Percentiles rank a stretch among this genome's conserved stretches.
Conservation (phyloP, 2,329 filamentous ascomycete genomes). For the Dactylella cylindrospora region DNA sequence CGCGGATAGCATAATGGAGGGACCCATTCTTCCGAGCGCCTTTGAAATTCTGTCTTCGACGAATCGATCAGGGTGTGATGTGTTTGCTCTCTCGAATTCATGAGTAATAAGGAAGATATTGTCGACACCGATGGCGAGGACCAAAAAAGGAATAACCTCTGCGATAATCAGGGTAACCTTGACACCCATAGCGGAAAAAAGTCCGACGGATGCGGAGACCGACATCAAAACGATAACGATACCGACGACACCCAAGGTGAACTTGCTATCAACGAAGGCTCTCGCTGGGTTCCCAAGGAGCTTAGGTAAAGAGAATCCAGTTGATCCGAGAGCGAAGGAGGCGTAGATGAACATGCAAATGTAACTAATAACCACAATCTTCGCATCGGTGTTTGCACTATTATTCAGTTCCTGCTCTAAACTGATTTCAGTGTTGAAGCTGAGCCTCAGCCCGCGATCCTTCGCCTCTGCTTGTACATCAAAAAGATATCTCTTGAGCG, state of each 20-base stretch:
- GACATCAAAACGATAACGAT: slow-evolving; percentile 98
- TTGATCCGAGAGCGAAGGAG: slow-evolving; percentile 86
- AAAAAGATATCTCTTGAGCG: slow-evolving; percentile 71
- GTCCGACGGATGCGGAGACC: slow-evolving; percentile 87
- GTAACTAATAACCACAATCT: slow-evolving; percentile 94
- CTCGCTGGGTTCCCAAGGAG: slow-evolving; percentile 79
- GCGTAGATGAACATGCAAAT: slow-evolving; percentile 98
- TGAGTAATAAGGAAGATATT: slow-evolving; percentile 99
- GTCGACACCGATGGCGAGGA: slow-evolving; percentile 93
- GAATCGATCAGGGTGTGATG: slow-evolving; percentile 83
- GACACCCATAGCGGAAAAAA: slow-evolving; percentile 88
- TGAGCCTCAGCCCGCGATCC: slow-evolving; percentile 77
- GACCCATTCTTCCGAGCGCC: slow-evolving; percentile 92
- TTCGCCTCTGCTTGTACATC: slow-evolving; percentile 78
- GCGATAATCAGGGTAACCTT: slow-evolving; percentile 97
- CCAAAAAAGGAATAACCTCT: slow-evolving; percentile 96
- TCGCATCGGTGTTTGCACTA: slow-evolving; percentile 96
- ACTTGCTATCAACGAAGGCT: slow-evolving; percentile 91
- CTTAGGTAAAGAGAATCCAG: slow-evolving; percentile 73
- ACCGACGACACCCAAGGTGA: slow-evolving; percentile 88
- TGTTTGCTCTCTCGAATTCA: slow-evolving; percentile 92
- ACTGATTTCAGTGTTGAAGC: slow-evolving; percentile 93
- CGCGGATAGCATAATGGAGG: slow-evolving; percentile 93
- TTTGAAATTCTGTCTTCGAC: slow-evolving; percentile 83
- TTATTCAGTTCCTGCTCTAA: slow-evolving; percentile 95